Evolutionary conservation across 2,329 filamentous ascomycete species (phyloP), one percentile per base, ranked within the genome.

Genomic region (Cadophora sp.): DNA sequence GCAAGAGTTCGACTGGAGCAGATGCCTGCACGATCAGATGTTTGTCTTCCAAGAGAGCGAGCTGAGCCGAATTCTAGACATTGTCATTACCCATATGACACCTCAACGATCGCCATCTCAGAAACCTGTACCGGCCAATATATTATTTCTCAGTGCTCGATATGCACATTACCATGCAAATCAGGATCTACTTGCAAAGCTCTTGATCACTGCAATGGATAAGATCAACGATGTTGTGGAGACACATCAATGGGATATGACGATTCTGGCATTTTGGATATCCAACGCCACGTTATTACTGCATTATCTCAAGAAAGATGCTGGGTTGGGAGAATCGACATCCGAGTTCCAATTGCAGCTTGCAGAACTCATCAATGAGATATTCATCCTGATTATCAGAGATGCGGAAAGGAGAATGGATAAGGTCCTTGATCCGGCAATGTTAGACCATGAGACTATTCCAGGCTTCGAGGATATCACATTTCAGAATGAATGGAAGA

Each of bases 191-290:
- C 83, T 99, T 11, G 90, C 89, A 22, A 91, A 91, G 53, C 86
- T 98, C 29, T 87, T 99, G 19, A 85, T 92, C 29, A 91, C 91
- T 43, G 93, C 96, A 46, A 97, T 97, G 87, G 93, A 97, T 76
- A 96, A 95, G 80, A 98, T 99, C 75, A 98, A 98, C 77, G 91
- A 94, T 68, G 93, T 97, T 34, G 94, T 99, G n/a, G 96, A 98
- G 80, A 88, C 88, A 69, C 90, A 95, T 77, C 96, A 99, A 78
- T 98, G 96, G 96, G 96, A 99, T 78, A 99, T 99, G 96, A 99
- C 96, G 0, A 97, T 99, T 73, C 84, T 99, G 46, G 96, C 96
- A 2, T 99, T 99, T 78, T 99, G 96, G 96, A 94, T 97, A 76
- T 98, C 96, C 1, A 99, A 99, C 79, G 94, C 93, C 9, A 99